Evolutionary conservation across 108 stramenopile genomes (phyloP).

Genomic region (Mediolabrus comicus): DNA sequence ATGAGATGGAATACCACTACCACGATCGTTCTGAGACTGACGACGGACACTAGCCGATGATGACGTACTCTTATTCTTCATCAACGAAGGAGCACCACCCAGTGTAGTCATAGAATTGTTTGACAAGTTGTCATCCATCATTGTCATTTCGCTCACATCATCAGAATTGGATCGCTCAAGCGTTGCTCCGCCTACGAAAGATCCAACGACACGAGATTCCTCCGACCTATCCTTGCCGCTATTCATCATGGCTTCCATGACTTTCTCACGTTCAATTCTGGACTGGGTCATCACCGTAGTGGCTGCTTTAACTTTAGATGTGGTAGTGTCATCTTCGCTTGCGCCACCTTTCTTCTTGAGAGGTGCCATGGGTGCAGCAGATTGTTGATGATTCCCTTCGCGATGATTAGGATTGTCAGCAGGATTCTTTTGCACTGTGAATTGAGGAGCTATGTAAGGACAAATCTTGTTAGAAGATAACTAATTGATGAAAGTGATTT

Average conservation of each 20-base stretch:
- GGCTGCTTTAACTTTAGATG: not conserved
- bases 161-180: constrained; percentile 27
- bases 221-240: constrained; percentile 23
- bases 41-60: not conserved
- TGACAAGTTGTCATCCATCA: constrained; percentile 5
- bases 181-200: constrained; percentile 27
- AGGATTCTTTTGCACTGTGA: not conserved
- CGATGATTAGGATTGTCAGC: not conserved
- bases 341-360: not conserved
- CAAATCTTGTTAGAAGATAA: no score
- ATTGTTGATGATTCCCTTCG: not conserved
- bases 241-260: constrained; percentile 45
- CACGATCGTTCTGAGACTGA: not conserved
- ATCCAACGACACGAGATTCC: constrained; percentile 21
- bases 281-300: constrained; percentile 2
- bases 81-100: not conserved
- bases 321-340: not conserved
- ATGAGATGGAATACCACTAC: not conserved
- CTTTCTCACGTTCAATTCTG: constrained; percentile 3
- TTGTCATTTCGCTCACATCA: constrained; percentile 42
- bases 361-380: not conserved
- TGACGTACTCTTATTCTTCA: not conserved
- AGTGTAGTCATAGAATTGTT: constrained; percentile 6
- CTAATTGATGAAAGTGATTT: no score
- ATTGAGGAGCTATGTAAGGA: not conserved